phyloP scores from a whole-genome alignment of 1,284 basidiomycete genomes.

The Takashimella tepidaria region DNA sequence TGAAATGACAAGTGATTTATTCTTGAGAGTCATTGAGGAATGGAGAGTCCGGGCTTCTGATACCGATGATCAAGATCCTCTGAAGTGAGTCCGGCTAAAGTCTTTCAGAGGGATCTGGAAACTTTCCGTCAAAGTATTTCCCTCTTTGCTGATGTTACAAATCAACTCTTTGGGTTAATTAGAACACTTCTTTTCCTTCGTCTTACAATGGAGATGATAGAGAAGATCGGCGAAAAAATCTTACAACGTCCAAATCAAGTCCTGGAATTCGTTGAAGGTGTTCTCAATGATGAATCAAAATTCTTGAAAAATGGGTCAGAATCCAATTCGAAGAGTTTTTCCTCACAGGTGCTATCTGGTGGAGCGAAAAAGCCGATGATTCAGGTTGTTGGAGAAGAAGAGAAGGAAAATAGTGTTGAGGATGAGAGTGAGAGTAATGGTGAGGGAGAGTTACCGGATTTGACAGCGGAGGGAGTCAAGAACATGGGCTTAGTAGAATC shows the following conservation, averaged over 20 bases:
- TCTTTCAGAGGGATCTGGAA: too few relatives aligned
- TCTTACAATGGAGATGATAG: constrained; percentile 71
- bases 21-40: constrained; percentile 64
- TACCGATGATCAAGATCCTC: constrained; percentile 46
- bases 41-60: constrained; percentile 52
- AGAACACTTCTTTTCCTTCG: constrained; percentile 64
- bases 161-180: too few relatives aligned
- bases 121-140: too few relatives aligned
- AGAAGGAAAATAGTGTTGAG: too few relatives aligned
- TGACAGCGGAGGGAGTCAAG: constrained; percentile 43
- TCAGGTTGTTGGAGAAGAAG: constrained; percentile 14
- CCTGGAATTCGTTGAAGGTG: constrained; percentile 70
- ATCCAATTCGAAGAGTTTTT: too few relatives aligned
- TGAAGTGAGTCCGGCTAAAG: constrained; percentile 19
- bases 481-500: constrained; percentile 58
- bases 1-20: constrained; percentile 66
- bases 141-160: too few relatives aligned
- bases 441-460: constrained; percentile 13
- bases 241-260: constrained; percentile 66
- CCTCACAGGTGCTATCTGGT: too few relatives aligned
- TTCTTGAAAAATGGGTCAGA: not conserved
- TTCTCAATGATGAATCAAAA: constrained; percentile 46
- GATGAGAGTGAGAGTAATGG: too few relatives aligned
- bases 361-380: constrained; percentile 13
- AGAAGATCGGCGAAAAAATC: constrained; percentile 61